Evolutionary conservation across 352 stramenopile genomes (phyloP).

Genomic region (Pythium apleroticum): DNA sequence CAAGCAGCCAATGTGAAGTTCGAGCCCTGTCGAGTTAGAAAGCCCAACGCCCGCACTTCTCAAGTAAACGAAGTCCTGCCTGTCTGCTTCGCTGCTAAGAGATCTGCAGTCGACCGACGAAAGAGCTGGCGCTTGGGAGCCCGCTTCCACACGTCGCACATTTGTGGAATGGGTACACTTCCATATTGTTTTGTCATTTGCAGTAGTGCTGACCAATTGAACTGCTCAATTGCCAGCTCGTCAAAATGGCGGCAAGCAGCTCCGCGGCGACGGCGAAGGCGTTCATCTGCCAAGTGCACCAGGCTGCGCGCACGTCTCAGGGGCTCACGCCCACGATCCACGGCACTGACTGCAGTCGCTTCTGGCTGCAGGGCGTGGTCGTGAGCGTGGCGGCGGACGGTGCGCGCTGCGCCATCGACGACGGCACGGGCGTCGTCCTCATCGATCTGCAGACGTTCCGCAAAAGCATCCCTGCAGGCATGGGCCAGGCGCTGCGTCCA

Average conservation of each 20-base stretch:
- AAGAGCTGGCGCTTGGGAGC: too few species aligned
- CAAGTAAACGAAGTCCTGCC: too few species aligned
- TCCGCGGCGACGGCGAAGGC: conserved; percentile 46
- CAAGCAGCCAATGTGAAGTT: too few species aligned
- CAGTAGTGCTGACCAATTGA: conserved; percentile 1
- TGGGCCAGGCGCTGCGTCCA: conserved; percentile 36
- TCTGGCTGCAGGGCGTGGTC: conserved; percentile 83
- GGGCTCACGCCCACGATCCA: conserved; percentile 49
- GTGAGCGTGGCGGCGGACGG: conserved; percentile 34
- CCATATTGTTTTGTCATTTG: conserved; percentile 14
- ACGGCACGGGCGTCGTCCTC: conserved; percentile 63
- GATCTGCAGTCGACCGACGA: too few species aligned
- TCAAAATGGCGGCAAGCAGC: background rate
- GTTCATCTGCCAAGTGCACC: conserved; percentile 59
- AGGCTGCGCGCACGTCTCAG: conserved; percentile 35
- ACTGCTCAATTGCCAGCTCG: background rate
- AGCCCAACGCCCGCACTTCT: too few species aligned
- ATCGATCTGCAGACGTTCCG: conserved; percentile 66
- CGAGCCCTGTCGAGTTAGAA: too few species aligned
- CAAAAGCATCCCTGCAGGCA: conserved; percentile 54
- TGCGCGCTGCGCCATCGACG: conserved; percentile 57
- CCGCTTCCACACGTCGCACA: background rate
- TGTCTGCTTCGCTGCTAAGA: too few species aligned
- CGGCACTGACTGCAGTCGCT: conserved; percentile 60
- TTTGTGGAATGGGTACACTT: background rate